Evolutionary conservation across 352 stramenopile species (phyloP), one percentile per base, ranked within the genome.

Genomic region (Phytophthora fragariae): DNA sequence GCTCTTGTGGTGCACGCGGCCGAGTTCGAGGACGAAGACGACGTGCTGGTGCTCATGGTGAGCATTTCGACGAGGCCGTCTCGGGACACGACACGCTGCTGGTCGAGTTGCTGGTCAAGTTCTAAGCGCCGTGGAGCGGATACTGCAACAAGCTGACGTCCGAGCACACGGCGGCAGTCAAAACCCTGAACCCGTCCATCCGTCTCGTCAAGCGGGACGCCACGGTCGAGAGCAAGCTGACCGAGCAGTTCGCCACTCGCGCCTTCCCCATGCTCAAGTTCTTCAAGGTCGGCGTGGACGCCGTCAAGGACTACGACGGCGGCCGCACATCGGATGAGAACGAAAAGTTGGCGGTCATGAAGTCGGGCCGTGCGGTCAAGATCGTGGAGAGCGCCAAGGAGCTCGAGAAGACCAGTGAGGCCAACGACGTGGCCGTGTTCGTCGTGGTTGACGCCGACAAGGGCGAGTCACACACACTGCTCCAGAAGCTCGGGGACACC

Each of bases 41-140:
- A 27, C 24, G 24, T 27, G 24, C 24, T 27, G 24, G 24, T 27
- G 24, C 24, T 27, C 24, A 27, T 27, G 24, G 24, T 3, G 24
- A 27, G 24, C 24, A 27, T 27, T 27, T 27, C 24, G 24, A 27
- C 2, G 24, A 27, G 24, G 24, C 24, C 2, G 24, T 27, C 24
- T 27, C 24, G 24, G 19, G 19, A 21, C 19, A 21, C 19, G 19
- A 21, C 19, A 21, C 19, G 19, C 19, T 21, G 19, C 19, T 21
- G 19, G 19, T 21, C 19, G 19, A 21, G 19, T 21, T 21, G 19
- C 19, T 21, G 19, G 19, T 29, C 3, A 3, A 29, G 2, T 99
- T 99, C 72, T 98, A 98, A 59, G 96, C 96, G 56, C 95, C 95
- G 47, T 99, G 94, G 94, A 98, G 94, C 65, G 96, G 96, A 35